Evolutionary conservation across 768 basidiomycete species (phyloP), one percentile per base, ranked within the genome.

Genomic region (Collybia mongolica): DNA sequence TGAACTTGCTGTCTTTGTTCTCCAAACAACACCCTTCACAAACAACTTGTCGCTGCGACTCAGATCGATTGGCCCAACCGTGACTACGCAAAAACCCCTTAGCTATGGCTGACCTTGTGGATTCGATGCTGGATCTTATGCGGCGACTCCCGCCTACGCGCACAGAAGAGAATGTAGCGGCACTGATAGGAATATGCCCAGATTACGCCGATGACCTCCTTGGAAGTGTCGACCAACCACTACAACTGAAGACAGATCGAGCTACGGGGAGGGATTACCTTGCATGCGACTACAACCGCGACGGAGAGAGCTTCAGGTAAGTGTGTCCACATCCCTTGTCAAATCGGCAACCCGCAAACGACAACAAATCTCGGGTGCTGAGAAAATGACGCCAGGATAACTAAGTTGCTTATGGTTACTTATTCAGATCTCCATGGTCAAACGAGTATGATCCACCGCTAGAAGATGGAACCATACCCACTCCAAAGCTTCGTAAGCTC

Each of bases 201-300:
- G 95, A 98, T 63, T 87, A 90, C 62, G 90, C 93, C 6, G 97
- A 98, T 62, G 97, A 98, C 73, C 81, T 99, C 17, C 77, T 97
- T 40, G 88, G 91, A 39, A 93, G 89, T 55, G 93, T 98, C 51
- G 97, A 99, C 76, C 90, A 95, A 65, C 96, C 96, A 6, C 75
- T 98, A 53, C 83, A 88, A 66, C 74, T 95, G 48, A 77, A 78
- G 71, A 84, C 79, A 28, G 95, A 98, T 75, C 80, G 75, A 45
- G 81, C 82, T 15, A 88, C 87, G 0, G 92, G 92, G 22, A 81
- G 81, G 60, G 94, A 98, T 39, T 99, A 93, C 66, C 83, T 99
- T 36, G 88, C 88, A 8, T 95, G 95, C 64, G 92, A 94, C 65
- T 97, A 95, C 62, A 95, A 95, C 71, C 77, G 88, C 24, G 93